These are phyloP conservation scores for Xeromyces bisporus DNA, from an alignment of 495 filamentous ascomycete species.

Conservation along the genomic window DNA sequence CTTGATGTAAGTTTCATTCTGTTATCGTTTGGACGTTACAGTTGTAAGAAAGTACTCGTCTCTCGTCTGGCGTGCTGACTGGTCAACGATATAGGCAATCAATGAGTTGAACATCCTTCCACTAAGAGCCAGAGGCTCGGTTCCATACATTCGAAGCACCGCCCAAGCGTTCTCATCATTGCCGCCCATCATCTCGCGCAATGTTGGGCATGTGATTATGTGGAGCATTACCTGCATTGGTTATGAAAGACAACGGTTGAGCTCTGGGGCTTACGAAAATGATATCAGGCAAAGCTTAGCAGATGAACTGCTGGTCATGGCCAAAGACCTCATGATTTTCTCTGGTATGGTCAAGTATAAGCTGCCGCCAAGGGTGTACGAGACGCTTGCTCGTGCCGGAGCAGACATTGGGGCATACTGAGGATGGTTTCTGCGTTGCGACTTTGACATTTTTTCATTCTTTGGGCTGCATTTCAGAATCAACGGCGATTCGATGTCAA, in stretches of 20 bases:
- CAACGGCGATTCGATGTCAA: too few relatives aligned
- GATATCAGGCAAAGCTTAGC: conserved; percentile 52
- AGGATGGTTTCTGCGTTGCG: too few relatives aligned
- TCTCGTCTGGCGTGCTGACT: conserved; percentile 2
- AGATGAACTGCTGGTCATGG: conserved; percentile 53
- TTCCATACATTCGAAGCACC: conserved; percentile 52
- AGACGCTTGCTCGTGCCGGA: conserved; percentile 61
- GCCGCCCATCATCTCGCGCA: conserved; percentile 61
- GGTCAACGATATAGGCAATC: conserved; percentile 42
- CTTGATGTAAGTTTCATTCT: conserved; percentile 52
- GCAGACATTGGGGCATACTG: conserved; percentile 48
- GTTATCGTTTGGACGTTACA: conserved; percentile 1
- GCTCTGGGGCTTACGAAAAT: conserved; percentile 51
- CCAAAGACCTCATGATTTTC: conserved; percentile 82
- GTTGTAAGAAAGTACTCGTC: background rate
- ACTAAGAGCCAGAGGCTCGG: conserved; percentile 47
- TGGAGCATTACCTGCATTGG: conserved; percentile 82
- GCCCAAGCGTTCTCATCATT: conserved; percentile 62
- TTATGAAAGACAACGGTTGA: conserved; percentile 50
- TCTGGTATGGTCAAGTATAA: conserved; percentile 87
- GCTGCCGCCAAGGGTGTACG: conserved; percentile 57
- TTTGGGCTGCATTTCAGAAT: too few relatives aligned
- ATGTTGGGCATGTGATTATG: conserved; percentile 74
- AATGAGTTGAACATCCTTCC: conserved; percentile 58
- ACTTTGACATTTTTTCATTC: too few relatives aligned